A percentile compares a stretch with the other conserved stretches of the same genome.
Evolutionary conservation across 176 grass and related monocot species (phyloP).

Genomic region (Stipa capillata): DNA sequence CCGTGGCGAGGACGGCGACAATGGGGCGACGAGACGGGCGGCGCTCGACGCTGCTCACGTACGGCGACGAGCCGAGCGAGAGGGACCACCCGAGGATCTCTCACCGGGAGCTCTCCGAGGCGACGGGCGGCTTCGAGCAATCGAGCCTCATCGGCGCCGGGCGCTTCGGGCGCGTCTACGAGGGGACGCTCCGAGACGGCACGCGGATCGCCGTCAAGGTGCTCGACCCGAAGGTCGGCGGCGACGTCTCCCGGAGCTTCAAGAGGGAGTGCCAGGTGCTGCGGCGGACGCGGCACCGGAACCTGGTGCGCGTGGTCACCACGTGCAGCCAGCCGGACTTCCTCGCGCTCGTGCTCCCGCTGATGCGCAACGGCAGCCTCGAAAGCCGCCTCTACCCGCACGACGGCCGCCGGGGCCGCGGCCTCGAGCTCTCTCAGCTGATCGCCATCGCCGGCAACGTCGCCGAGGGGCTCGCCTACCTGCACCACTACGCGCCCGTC

Average conservation of each 20-base stretch:
- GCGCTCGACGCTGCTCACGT: conserved; percentile 34
- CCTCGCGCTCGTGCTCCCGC: conserved; percentile 80
- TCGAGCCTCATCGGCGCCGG: conserved; percentile 63
- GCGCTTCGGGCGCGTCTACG: conserved; percentile 63
- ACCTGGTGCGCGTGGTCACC: conserved; percentile 85
- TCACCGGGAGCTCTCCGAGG: conserved; percentile 64
- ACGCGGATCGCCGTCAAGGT: conserved; percentile 78
- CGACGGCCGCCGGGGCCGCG: conserved; percentile 6
- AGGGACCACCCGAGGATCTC: conserved; percentile 76
- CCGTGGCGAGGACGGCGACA: background rate
- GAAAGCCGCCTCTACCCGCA: conserved; percentile 60
- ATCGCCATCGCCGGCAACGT: conserved; percentile 69
- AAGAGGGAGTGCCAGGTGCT: conserved; percentile 88
- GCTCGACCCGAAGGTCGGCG: conserved; percentile 59
- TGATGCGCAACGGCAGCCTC: conserved; percentile 86
- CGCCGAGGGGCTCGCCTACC: conserved; percentile 78
- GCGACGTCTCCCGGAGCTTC: conserved; percentile 68
- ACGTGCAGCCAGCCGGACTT: conserved; percentile 83
- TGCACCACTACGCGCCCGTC: conserved; percentile 81
- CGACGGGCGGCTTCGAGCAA: conserved; percentile 69
- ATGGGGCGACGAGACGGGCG: conserved; percentile 1
- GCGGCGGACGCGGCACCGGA: conserved; percentile 75
- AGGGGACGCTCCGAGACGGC: conserved; percentile 64
- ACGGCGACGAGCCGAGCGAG: conserved; percentile 32
- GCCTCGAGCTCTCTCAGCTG: conserved; percentile 36